These are phyloP conservation scores for Benincasa hispida DNA, from an alignment of 306 rosid genomes.

Conservation along the genomic window DNA sequence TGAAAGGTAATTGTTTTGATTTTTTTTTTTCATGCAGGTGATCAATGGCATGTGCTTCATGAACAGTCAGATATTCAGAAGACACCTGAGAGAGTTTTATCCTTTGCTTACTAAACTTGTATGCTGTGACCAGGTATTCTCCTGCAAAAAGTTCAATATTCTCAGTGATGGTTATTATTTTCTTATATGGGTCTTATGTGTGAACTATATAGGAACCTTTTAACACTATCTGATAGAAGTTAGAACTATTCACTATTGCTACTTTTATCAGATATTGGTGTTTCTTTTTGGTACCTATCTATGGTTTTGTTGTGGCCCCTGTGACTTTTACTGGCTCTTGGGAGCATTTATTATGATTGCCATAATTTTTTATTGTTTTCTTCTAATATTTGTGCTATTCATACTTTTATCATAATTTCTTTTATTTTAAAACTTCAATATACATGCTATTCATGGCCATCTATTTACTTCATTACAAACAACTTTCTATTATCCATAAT, in stretches of 20 bases:
- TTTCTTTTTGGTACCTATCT: neutral
- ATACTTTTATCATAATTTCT: neutral
- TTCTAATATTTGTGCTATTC: neutral
- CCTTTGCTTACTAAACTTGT: constrained; percentile 91
- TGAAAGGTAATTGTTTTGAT: neutral
- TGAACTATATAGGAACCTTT: neutral
- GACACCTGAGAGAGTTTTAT: constrained; percentile 83
- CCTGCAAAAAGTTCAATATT: constrained; percentile 2
- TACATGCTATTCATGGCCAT: neutral
- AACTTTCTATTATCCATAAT: neutral
- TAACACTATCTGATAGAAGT: neutral
- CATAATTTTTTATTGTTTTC: neutral
- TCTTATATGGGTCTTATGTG: neutral
- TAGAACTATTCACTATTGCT: neutral
- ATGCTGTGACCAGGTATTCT: constrained; percentile 92
- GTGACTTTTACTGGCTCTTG: neutral
- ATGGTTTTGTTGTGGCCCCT: neutral
- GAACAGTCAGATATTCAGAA: constrained; percentile 77
- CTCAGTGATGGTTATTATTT: neutral
- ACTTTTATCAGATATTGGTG: neutral
- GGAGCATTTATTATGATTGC: neutral
- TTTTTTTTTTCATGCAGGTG: constrained; percentile 43
- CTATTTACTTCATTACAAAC: neutral
- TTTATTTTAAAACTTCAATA: neutral
- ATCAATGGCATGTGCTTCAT: constrained; percentile 81